phyloP scores from a whole-genome alignment of 2,329 filamentous ascomycete species.

The Nigrograna mackinnonii region DNA sequence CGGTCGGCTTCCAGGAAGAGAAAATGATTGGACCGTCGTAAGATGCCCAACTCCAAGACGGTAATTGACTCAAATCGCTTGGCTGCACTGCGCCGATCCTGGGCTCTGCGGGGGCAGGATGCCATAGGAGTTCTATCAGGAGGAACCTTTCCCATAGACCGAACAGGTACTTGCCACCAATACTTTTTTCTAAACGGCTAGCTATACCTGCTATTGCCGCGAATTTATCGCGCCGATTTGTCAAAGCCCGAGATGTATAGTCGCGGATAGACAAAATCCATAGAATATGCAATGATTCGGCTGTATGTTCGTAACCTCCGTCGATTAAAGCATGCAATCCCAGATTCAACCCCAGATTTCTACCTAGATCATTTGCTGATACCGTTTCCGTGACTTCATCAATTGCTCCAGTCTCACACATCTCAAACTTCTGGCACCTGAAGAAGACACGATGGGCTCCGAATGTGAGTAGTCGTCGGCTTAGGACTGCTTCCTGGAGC shows the following conservation, averaged over 20 bases:
- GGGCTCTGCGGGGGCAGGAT: too few species aligned
- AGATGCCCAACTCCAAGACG: too few species aligned
- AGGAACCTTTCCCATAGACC: neutral
- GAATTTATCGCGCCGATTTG: neutral
- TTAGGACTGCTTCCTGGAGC: neutral
- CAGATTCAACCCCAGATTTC: neutral
- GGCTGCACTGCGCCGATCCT: too few species aligned
- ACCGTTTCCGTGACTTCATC: neutral
- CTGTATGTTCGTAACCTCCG: too few species aligned
- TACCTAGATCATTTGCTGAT: neutral
- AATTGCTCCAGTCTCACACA: neutral
- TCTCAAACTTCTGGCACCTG: neutral
- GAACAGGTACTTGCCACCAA: neutral
- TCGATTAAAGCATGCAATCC: neutral
- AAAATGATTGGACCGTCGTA: too few species aligned
- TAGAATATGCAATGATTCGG: neutral
- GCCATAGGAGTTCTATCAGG: neutral
- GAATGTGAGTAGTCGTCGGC: neutral
- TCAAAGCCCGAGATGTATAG: neutral
- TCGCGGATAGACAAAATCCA: neutral
- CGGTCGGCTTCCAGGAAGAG: too few species aligned
- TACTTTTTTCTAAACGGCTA: neutral
- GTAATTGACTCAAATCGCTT: too few species aligned
- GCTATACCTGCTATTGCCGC: neutral
- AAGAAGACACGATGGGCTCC: neutral